Evolutionary conservation across 2,329 filamentous ascomycete species (phyloP).

Genomic region (Ophiostoma tasmaniense): DNA sequence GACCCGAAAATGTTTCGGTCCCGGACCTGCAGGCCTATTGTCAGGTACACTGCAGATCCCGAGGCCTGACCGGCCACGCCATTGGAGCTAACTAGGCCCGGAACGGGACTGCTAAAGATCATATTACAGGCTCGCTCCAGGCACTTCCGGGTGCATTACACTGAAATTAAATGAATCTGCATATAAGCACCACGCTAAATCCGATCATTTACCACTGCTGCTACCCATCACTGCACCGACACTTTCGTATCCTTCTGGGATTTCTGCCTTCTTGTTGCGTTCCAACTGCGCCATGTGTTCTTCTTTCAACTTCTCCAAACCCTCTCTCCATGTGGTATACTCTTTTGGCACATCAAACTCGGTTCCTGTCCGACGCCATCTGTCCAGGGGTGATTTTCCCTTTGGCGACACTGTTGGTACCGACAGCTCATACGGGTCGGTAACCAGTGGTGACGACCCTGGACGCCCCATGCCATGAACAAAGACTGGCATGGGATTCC

Average conservation of each 20-base stretch:
- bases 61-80: no score
- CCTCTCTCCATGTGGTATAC: not conserved
- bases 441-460: not conserved
- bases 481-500: not conserved
- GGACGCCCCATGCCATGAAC: not conserved
- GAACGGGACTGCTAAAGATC: not conserved
- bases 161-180: no score
- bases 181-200: not conserved
- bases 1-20: not conserved
- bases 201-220: not conserved
- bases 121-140: not conserved
- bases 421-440: not conserved
- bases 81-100: no score
- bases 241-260: not conserved
- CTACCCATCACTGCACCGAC: not conserved
- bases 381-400: not conserved
- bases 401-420: not conserved
- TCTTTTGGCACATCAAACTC: not conserved
- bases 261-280: not conserved
- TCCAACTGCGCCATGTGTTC: not conserved
- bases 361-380: not conserved
- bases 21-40: not conserved
- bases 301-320: not conserved
- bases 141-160: not conserved
- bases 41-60: not conserved